Percentiles rank a stretch among this genome's conserved stretches.
Evolutionary conservation across 2,329 filamentous ascomycete genomes (phyloP).

Genomic region (Fusarium euwallaceae): DNA sequence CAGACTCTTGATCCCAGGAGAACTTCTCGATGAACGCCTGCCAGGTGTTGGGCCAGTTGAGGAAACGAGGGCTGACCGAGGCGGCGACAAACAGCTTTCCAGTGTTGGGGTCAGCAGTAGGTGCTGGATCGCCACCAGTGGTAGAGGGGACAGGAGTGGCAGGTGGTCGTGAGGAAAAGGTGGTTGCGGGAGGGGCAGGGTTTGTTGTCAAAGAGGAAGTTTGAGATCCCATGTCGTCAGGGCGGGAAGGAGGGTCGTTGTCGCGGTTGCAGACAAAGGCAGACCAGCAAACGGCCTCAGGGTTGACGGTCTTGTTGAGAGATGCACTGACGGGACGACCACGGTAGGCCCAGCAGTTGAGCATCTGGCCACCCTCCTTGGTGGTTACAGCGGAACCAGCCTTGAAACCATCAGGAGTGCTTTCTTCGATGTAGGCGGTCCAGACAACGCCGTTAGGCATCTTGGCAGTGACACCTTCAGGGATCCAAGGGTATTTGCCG

Average conservation of each 20-base stretch:
- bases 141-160: conserved; percentile 38
- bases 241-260: conserved; percentile 49
- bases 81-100: conserved; percentile 51
- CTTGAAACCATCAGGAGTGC: conserved; percentile 56
- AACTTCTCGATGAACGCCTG: conserved; percentile 56
- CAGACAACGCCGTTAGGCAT: conserved; percentile 56
- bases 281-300: conserved; percentile 55
- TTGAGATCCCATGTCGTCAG: conserved; percentile 53
- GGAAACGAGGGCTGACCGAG: conserved; percentile 54
- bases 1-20: conserved; percentile 55
- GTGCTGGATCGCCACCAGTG: conserved; percentile 47
- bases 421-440: conserved; percentile 58
- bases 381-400: conserved; percentile 57
- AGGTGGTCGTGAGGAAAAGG: conserved; percentile 49
- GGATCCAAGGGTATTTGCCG: conserved; percentile 56
- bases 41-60: conserved; percentile 57
- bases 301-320: conserved; percentile 55
- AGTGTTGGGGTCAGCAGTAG: conserved; percentile 47
- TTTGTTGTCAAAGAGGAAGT: conserved; percentile 52
- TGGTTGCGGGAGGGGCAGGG: conserved; percentile 51
- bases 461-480: conserved; percentile 53
- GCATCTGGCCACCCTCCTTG: conserved; percentile 54
- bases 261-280: conserved; percentile 59
- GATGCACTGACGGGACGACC: conserved; percentile 55
- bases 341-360: conserved; percentile 59